phyloP scores from a whole-genome alignment of 2,329 filamentous ascomycete species.

The Colletotrichum horii region DNA sequence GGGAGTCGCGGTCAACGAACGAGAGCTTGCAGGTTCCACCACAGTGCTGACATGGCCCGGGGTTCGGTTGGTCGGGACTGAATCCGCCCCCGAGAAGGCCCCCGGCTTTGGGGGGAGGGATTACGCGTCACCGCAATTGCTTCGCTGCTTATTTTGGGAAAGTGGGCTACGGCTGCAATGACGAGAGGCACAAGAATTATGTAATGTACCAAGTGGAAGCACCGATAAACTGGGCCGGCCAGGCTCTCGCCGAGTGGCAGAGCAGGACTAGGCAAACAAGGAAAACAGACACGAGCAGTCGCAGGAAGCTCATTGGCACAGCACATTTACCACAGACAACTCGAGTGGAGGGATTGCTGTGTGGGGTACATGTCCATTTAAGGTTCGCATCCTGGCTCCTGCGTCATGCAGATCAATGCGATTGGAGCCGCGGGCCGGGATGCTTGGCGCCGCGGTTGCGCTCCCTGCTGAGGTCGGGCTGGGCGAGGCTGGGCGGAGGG shows the following conservation, averaged over 20 bases:
- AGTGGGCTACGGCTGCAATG: not conserved
- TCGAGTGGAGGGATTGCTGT: not conserved
- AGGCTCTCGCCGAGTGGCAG: not conserved
- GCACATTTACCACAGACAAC: not conserved
- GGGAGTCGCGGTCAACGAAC: not conserved
- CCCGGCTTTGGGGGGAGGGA: not conserved
- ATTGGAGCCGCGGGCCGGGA: slow-evolving; percentile 15
- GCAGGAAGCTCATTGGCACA: not conserved
- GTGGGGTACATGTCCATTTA: slow-evolving; percentile 21
- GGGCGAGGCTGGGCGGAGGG: not conserved
- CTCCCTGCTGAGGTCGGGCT: not conserved
- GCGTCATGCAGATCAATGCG: slow-evolving; percentile 22
- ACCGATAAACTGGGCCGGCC: not conserved
- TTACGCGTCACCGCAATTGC: slow-evolving; percentile 14
- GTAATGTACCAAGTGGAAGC: slow-evolving; percentile 10
- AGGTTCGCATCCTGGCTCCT: slow-evolving; percentile 22
- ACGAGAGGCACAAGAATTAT: not conserved
- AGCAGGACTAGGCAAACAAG: not conserved
- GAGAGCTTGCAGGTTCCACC: not conserved
- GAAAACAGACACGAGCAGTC: not conserved
- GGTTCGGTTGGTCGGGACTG: not conserved
- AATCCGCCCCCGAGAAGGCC: not conserved
- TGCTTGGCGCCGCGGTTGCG: slow-evolving; percentile 12
- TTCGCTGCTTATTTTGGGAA: slow-evolving; percentile 9
- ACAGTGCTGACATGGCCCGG: slow-evolving; percentile 1